Evolutionary conservation across 1,284 basidiomycete genomes (phyloP), one percentile per base, ranked within the genome.

Genomic region (Ceratobasidium sp.): DNA sequence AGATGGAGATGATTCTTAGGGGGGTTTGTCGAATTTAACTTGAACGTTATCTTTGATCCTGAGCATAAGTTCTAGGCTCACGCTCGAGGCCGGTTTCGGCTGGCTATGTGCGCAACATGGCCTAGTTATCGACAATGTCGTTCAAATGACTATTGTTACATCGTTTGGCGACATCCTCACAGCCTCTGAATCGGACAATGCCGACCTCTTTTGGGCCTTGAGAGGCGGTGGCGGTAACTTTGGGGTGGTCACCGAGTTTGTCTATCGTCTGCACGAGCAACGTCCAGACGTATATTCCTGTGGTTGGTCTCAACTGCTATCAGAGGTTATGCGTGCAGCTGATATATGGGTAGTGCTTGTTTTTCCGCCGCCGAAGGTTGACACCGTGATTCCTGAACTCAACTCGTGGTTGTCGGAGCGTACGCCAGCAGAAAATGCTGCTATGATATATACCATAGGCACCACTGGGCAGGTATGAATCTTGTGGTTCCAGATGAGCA

Each of bases 201-300:
- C 74, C 2, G 78, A 79, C 48, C 65, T 80, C 0, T 80, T 80
- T 69, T 80, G 79, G 79, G 80, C 79, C n/a, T 74, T 79, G 48
- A 78, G 80, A 31, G 79, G 79, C 58, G 76, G 74, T 22, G 77
- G 77, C 2, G 68, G 64, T n/a, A 77, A 78, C 46, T 78, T 77
- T 54, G 77, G 77, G 19, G 37, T 75, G 48, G 73, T 77, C 7
- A 74, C 76, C 13, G 62, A 76, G 37, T 74, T 78, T 58, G 65
- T 56, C 2, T 59, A 77, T 27, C 61, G 68, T 27, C 27, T 77
- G 9, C 74, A 74, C 54, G 71, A 76, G 16, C 74, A 76, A 34
- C 58, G 68, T 29, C 22, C 43, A 5, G 31, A 75, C 27, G n/a
- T 75, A 9, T 72, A 72, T 48, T 29, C 41, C 5, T 29, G 14